Evolutionary conservation across 148 eudicot genomes (phyloP), one percentile per base, ranked within the genome.

Genomic region (Fagopyrum homotropicum): DNA sequence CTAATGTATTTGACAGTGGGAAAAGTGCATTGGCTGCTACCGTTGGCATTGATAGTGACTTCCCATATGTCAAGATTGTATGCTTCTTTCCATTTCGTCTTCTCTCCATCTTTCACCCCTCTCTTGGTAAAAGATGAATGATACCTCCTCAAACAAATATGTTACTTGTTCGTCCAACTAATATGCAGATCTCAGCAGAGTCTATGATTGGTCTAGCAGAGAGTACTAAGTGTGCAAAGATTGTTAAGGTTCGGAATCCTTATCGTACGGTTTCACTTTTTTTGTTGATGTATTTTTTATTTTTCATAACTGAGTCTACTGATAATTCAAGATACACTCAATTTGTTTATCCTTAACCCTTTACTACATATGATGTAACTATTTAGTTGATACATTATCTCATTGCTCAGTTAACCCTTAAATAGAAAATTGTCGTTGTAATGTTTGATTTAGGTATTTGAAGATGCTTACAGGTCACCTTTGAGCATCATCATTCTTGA

Each of bases 1-100:
- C 44, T 77, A 48, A 56, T 74, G 44, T 57, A 57, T 57, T 10
- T 69, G 63, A 64, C 83, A 95, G 98, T 84, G 98, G 97, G 56
- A 95, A 95, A 87, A 93, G 85, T 73, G 91, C 98, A 77, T 85
- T 93, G 95, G 97, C 98, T 64, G 91, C 98, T 70, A 88, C 90
- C 52, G 86, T 91, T 79, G 98, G 98, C 75, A 87, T 93, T 73
- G 90, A 88, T 78, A 93, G 98, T 82, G 98, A 89, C 76, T 93
- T 89, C 70, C 97, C 98, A 6, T 93, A 88, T 85, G 98, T 93
- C 75, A 93, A 93, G 86, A 93, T 91, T 68, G 98, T 93, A 83
- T 73, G 22, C 35, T 75, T 48, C 45, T 60, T 43, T 19, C 55
- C 11, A 5, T 54, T 30, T 73, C 9, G 47, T 7, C 15, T 17